These are phyloP conservation scores for Lipomyces lipofer DNA, from an alignment of 805 yeast species.

Conservation along the genomic window DNA sequence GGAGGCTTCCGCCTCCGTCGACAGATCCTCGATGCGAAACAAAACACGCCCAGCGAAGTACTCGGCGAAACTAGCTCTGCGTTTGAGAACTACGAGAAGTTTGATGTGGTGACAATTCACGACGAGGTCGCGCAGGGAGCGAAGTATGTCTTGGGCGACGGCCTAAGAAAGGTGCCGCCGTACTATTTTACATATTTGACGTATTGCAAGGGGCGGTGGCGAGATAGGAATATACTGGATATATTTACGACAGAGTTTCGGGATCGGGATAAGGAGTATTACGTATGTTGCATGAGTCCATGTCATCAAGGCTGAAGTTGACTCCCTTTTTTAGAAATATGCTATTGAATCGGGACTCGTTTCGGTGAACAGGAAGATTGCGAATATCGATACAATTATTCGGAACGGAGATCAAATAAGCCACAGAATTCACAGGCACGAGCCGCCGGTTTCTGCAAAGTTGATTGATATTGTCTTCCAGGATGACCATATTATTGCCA, in stretches of 20 bases:
- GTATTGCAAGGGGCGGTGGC: conserved; percentile 89
- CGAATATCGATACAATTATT: conserved; percentile 63
- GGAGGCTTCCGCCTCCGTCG: conserved; percentile 28
- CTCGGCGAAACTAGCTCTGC: conserved; percentile 18
- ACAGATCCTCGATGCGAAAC: conserved; percentile 15
- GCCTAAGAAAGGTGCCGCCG: conserved; percentile 71
- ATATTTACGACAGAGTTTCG: conserved; percentile 83
- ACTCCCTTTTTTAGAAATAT: conserved; percentile 35
- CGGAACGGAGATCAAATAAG: conserved; percentile 79
- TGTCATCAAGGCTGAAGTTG: too few species aligned
- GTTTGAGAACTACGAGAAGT: conserved; percentile 9
- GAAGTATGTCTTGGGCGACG: conserved; percentile 38
- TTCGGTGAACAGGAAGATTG: conserved; percentile 63
- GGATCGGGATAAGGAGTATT: conserved; percentile 68
- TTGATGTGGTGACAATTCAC: conserved; percentile 31
- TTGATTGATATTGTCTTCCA: conserved; percentile 68
- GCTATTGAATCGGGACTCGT: conserved; percentile 78
- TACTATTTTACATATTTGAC: conserved; percentile 89
- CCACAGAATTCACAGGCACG: conserved; percentile 84
- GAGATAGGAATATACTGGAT: conserved; percentile 75
- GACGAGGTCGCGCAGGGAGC: conserved; percentile 41
- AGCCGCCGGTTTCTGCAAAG: conserved; percentile 70
- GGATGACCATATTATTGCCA: conserved; percentile 72
- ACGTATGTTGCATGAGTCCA: conserved; percentile 38
- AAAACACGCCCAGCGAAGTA: conserved; percentile 10